Evolutionary conservation across 371 early-diverging fungal species (phyloP), one percentile per base, ranked within the genome.

Genomic region (Cokeromyces recurvatus): DNA sequence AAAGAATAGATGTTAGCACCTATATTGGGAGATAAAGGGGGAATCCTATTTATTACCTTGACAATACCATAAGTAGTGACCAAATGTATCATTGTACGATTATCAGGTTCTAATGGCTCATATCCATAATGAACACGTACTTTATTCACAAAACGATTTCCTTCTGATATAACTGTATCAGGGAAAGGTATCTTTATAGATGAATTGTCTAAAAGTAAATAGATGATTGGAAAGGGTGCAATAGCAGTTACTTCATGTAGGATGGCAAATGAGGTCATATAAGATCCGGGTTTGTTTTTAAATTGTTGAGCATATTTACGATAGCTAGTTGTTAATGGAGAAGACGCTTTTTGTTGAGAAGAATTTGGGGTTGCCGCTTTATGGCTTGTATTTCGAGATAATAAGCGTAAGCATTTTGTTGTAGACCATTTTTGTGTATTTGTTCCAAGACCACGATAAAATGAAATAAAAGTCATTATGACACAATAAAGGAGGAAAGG

Each of bases 181-280:
- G 90, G 87, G 20, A 87, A 68, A 1, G 87, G 87, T 15, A 87
- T 74, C 22, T 73, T 62, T 3, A 78, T 9, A 4, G 72, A 78
- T 7, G 76, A 76, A 38, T 63, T 47, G 19, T 68, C 62, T 14
- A 93, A 66, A 14, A 62, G 49, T 52, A 78, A 87, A 64, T 91
- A 95, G 15, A 90, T 62, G 9, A 86, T 47, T 0, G 86, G 85
- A 23, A 93, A 65, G 5, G 94, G 95, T 0, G 86, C 68, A 38
- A 95, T 65, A 10, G 94, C 95, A 0, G 95, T 95, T 4, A 91
- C 43, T 66, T 95, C 94, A 64, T 95, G 95, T 17, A 95, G 76
- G 10, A 92, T 53, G 3, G 84, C 81, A 66, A 95, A 95, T 2
- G 91, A 72, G 11, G 84, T 77, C 36, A 92, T 59, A 64, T 92